Evolutionary conservation across 208 protist genomes (phyloP).

Genomic region (Trypanosoma vivax): DNA sequence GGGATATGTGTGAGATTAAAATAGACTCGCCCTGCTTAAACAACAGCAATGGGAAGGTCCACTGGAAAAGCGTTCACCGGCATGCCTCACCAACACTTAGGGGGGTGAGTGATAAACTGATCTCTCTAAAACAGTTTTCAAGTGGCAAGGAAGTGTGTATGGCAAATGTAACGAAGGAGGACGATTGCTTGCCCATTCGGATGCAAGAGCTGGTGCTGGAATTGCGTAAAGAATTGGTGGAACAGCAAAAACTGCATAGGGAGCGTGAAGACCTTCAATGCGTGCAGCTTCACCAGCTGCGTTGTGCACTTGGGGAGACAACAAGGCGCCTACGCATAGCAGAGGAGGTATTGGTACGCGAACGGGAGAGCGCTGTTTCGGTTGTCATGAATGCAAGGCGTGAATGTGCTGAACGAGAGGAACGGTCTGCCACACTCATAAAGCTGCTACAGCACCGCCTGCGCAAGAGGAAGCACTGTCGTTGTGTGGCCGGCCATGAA

Average conservation of each 20-base stretch:
- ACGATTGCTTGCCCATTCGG: constrained; percentile 11
- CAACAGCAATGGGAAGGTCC: too few species aligned
- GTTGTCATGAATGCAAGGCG: not conserved
- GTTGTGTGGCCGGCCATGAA: too few species aligned
- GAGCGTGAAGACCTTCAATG: constrained; percentile 21
- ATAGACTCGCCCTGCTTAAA: too few species aligned
- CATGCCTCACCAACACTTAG: constrained; percentile 36
- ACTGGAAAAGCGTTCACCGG: too few species aligned
- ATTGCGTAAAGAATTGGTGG: constrained; percentile 35
- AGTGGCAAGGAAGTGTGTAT: too few species aligned
- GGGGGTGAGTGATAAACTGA: constrained; percentile 29
- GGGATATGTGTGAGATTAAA: too few species aligned
- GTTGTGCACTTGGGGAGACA: constrained; percentile 5
- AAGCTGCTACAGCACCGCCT: too few species aligned
- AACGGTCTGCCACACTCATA: too few species aligned
- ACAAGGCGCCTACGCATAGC: constrained; percentile 1
- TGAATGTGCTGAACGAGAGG: too few species aligned
- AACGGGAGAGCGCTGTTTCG: not conserved
- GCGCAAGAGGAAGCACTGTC: too few species aligned
- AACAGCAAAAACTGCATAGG: constrained; percentile 50
- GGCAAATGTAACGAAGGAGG: too few species aligned
- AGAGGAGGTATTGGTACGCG: not conserved
- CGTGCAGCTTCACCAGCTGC: constrained; percentile 13
- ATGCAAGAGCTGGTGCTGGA: constrained; percentile 20
- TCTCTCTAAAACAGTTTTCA: too few species aligned